Percentiles rank a stretch among this genome's conserved stretches.
Evolutionary conservation across 768 basidiomycete species (phyloP).

Genomic region (Dioszegia aurantiaca): DNA sequence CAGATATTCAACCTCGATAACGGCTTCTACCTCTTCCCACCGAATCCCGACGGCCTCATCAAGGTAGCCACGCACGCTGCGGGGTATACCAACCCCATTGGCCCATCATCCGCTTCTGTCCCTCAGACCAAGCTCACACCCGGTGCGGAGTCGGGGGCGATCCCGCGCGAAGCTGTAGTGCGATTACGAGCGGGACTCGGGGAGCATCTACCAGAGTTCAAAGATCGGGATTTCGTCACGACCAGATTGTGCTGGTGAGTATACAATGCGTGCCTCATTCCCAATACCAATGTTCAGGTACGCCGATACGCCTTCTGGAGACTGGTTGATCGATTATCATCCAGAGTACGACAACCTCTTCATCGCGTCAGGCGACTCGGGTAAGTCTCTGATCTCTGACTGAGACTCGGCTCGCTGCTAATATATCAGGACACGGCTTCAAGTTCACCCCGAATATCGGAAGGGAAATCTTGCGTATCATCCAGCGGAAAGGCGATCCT

Average conservation of each 20-base stretch:
- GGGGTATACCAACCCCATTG: conserved; percentile 62
- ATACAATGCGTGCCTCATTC: no score
- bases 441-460: conserved; percentile 88
- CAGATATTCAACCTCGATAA: conserved; percentile 69
- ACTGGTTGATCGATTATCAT: conserved; percentile 84
- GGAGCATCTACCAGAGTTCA: conserved; percentile 72
- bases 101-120: conserved; percentile 58
- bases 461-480: conserved; percentile 66
- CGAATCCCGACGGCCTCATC: conserved; percentile 56
- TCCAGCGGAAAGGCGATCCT: conserved; percentile 64
- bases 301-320: conserved; percentile 75
- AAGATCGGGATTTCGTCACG: conserved; percentile 64
- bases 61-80: conserved; percentile 75
- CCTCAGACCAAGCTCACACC: conserved; percentile 72
- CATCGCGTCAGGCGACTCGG: conserved; percentile 82
- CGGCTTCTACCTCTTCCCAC: conserved; percentile 76
- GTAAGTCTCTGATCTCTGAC: conserved; percentile 52
- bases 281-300: no score
- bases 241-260: conserved; percentile 88
- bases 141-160: conserved; percentile 59
- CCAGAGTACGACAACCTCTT: conserved; percentile 60
- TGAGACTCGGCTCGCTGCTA: conserved; percentile 2
- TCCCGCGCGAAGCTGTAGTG: conserved; percentile 62
- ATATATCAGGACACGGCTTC: conserved; percentile 25
- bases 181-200: conserved; percentile 60